A percentile compares a stretch with the other conserved stretches of the same genome.
These are phyloP conservation scores for Leccinum arenicola DNA, from an alignment of 768 basidiomycete species.

Conservation along the genomic window DNA sequence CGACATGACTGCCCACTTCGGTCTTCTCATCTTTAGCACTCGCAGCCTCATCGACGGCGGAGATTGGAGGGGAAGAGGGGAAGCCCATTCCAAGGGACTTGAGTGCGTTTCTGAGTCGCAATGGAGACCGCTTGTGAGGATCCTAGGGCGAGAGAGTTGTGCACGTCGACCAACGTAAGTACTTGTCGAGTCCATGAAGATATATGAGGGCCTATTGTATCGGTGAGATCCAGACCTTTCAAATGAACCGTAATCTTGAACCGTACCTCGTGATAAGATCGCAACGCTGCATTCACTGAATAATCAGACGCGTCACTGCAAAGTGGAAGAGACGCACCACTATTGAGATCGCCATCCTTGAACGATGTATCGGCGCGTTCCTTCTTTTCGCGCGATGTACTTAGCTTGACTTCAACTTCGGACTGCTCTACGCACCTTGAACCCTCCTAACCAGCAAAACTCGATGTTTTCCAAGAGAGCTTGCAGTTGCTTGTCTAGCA, in stretches of 20 bases:
- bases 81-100: conserved; percentile 45
- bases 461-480: conserved; percentile 83
- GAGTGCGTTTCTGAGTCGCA: conserved; percentile 47
- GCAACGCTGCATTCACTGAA: conserved; percentile 47
- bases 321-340: conserved; percentile 43
- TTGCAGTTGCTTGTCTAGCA: conserved; percentile 73
- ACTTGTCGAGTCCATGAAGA: conserved; percentile 78
- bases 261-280: conserved; percentile 68
- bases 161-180: conserved; percentile 39
- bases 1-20: conserved; percentile 45
- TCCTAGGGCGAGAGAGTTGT: not conserved
- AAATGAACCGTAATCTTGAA: not conserved
- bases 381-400: conserved; percentile 64
- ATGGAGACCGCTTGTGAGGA: conserved; percentile 4
- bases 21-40: conserved; percentile 52
- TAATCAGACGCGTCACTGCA: not conserved
- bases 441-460: conserved; percentile 95
- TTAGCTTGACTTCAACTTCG: conserved; percentile 49
- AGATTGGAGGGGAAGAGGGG: conserved; percentile 7
- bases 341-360: conserved; percentile 58
- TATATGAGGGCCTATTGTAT: conserved; percentile 63
- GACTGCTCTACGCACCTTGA: conserved; percentile 65
- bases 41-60: conserved; percentile 29
- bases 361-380: conserved; percentile 66
- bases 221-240: conserved; percentile 2